Evolutionary conservation across 164 flowering plant genomes (phyloP).

Genomic region (Piper betle): DNA sequence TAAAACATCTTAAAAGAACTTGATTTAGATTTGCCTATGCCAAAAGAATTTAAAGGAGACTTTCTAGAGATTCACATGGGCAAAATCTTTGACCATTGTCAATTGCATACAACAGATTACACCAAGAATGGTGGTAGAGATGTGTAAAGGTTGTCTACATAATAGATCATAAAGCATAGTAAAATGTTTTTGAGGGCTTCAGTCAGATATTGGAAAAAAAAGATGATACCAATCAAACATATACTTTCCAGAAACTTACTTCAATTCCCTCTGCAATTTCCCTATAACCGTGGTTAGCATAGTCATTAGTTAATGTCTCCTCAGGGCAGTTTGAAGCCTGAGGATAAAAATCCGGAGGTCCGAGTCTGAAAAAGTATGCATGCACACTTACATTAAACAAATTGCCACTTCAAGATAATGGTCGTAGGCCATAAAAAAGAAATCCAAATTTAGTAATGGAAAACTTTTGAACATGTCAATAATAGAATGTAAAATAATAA

Average conservation of each 20-base stretch:
- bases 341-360: constrained; percentile 90
- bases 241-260: constrained; percentile 28
- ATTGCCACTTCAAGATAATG: too few species aligned
- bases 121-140: not conserved
- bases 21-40: too few species aligned
- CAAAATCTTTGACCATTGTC: not conserved
- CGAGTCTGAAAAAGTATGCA: constrained; percentile 40
- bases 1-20: not conserved
- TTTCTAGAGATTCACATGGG: too few species aligned
- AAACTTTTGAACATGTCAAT: too few species aligned
- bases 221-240: too few species aligned
- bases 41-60: too few species aligned
- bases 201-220: not conserved
- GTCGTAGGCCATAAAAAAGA: not conserved
- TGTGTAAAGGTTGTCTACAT: too few species aligned
- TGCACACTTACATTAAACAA: not conserved
- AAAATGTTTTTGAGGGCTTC: not conserved
- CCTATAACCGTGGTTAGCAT: constrained; percentile 76
- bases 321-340: constrained; percentile 79
- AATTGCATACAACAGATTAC: not conserved
- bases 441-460: not conserved
- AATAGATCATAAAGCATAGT: too few species aligned
- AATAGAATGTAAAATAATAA: not conserved
- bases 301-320: constrained; percentile 82
- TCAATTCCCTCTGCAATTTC: constrained; percentile 93